These are phyloP conservation scores for Malus fusca DNA, from an alignment of 306 rosid species.

Conservation along the genomic window DNA sequence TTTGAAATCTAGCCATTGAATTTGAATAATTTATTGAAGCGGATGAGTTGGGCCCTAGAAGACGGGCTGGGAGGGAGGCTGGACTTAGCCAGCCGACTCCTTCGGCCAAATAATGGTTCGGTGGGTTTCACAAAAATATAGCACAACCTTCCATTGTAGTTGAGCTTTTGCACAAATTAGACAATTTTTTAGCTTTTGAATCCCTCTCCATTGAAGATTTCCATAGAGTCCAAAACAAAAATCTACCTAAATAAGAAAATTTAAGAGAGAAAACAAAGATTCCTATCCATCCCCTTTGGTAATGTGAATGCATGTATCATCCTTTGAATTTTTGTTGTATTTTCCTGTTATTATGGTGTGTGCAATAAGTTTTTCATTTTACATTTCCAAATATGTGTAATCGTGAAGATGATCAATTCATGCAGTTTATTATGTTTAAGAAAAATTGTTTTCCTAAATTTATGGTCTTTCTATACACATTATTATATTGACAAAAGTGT, in stretches of 20 bases:
- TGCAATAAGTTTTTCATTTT: background rate
- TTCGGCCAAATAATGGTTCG: too few relatives aligned
- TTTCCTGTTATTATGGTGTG: background rate
- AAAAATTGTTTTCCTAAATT: background rate
- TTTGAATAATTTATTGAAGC: too few relatives aligned
- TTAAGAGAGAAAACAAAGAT: background rate
- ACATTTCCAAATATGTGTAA: background rate
- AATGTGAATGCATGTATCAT: background rate
- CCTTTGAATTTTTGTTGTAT: background rate
- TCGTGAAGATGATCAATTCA: background rate
- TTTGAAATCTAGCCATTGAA: too few relatives aligned
- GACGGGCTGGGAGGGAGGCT: too few relatives aligned
- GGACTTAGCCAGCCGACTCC: too few relatives aligned
- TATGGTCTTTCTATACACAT: too few relatives aligned
- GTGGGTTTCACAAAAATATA: too few relatives aligned
- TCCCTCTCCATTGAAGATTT: too few relatives aligned
- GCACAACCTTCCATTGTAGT: too few relatives aligned
- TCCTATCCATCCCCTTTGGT: background rate
- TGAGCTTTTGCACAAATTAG: too few relatives aligned
- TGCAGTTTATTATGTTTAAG: background rate
- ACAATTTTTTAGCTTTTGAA: too few relatives aligned
- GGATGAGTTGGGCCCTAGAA: too few relatives aligned
- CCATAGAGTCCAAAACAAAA: background rate
- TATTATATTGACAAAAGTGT: background rate
- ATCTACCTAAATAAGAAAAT: background rate